Base-by-base conservation (phyloP, 345 rosid species). In the Eucalyptus pauciflora region DNA sequence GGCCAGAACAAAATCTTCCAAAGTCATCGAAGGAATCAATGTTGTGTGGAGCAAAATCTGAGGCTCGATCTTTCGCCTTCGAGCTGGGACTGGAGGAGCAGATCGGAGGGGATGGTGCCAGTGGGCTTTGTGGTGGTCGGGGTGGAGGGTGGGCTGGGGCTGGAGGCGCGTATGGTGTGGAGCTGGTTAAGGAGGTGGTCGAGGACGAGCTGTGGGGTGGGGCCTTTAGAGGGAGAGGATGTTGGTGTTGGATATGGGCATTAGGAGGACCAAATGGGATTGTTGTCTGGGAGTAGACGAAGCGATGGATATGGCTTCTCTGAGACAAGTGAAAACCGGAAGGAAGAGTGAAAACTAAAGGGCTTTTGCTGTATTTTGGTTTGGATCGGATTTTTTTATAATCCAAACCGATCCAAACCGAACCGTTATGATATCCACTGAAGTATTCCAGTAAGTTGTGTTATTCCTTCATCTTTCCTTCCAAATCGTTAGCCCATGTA, bases 171-270 rank as follows among this genome's bases (percentile, higher is more conserved):
- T 89, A 97, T 94, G 62, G 98, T 93, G 89, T 91, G 93, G 43
- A 97, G 97, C 87, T 97, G 99, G 43, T 90, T 97, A 90, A 98
- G 92, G 90, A 98, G 98, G 88, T 95, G 94, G 91, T 97, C 95
- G 48, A 97, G 98, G 64, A 95, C 7, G 25, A 52, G 94, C 7
- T 90, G 87, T 95, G 91, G 17, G 92, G 22, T 2, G 96, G 89
- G n/a, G 95, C 89, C 24, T 91, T 93, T 60, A 96, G 25, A 94
- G 96, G 85, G 99, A 96, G 88, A 98, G 97, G 83, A 97, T 94
- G 92, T 95, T 97, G 69, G 98, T 97, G 67, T 33, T 33, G 37
- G 37, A 33, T 33, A 97, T 98, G 15, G 97, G 97, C 58, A 96
- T 48, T 46, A 98, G 94, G 24, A 98, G 97, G 27, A 96, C 87